Percentiles rank a stretch among this genome's conserved stretches.
phyloP scores from a whole-genome alignment of 116 monocot species.

The Zostera marina region DNA sequence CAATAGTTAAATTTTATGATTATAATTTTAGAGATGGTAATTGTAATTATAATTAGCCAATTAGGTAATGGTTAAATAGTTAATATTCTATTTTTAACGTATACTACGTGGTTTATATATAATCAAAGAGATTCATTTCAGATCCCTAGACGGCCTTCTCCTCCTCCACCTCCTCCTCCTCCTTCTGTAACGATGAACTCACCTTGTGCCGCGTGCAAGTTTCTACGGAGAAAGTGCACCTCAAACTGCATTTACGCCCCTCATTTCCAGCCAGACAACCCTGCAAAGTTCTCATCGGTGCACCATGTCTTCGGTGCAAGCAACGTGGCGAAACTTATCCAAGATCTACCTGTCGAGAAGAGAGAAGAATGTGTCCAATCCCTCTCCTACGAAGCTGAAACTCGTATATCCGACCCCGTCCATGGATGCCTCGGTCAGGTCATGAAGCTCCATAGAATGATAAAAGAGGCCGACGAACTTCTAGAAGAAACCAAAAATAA shows the following conservation, averaged over 20 bases:
- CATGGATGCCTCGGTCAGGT: constrained; percentile 15
- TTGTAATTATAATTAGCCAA: too few relatives aligned
- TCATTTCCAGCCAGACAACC: constrained; percentile 69
- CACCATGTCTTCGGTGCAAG: constrained; percentile 40
- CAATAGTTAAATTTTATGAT: too few relatives aligned
- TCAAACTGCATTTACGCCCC: constrained; percentile 51
- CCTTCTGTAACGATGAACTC: constrained; percentile 8
- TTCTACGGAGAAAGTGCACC: constrained; percentile 67
- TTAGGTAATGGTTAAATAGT: too few relatives aligned
- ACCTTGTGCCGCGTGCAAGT: constrained; percentile 66
- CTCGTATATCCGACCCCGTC: constrained; percentile 13
- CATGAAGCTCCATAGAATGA: constrained; percentile 2
- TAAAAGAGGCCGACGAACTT: neutral
- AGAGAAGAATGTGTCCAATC: constrained; percentile 10
- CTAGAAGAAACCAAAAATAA: too few relatives aligned
- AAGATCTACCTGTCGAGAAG: constrained; percentile 9
- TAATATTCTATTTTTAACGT: too few relatives aligned
- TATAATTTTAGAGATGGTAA: too few relatives aligned
- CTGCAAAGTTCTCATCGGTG: constrained; percentile 29
- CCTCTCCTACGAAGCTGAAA: constrained; percentile 14
- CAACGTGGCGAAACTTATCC: constrained; percentile 36
- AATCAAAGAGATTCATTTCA: too few relatives aligned
- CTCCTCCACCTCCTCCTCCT: too few relatives aligned
- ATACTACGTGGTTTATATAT: too few relatives aligned
- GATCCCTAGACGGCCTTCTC: too few relatives aligned